Evolutionary conservation across 352 stramenopile genomes (phyloP), one percentile per base, ranked within the genome.

Genomic region (Phytophthora sp.): DNA sequence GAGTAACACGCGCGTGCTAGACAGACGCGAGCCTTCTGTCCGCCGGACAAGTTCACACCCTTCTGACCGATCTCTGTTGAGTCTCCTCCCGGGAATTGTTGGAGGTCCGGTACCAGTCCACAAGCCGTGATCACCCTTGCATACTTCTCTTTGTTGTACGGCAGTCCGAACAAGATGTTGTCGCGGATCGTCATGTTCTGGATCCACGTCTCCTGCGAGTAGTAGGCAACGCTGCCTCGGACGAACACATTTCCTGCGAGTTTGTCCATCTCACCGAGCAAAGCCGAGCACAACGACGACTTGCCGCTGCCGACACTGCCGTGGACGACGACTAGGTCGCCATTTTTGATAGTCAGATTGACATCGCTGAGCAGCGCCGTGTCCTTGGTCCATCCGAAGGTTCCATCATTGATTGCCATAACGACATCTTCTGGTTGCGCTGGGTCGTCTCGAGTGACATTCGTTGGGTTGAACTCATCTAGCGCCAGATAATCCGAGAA

Each of bases 51-150:
- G 53, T 97, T 99, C 20, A 99, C 84, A 5, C 97, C 96, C 53
- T 95, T 96, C 72, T 98, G 92, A 1, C 95, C 96, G 51, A 99
- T 99, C 71, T 98, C 93, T 3, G 94, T 98, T 49, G 59, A 35
- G 55, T 99, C 95, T 4, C 94, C 94, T 12, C 38, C 74, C 4
- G 91, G 79, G 15, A 99, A 79, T 24, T 94, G 63, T 11, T 74
- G 70, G 4, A 98, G 69, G 59, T 99, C 96, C 15, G 89, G 80
- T 0, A 78, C 35, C 23, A 98, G 66, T 5, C 86, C 81, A 63
- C 93, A 98, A 7, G 76, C 78, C 18, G 76, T 51, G 10, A 97
- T 57, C n/a, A 91, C 85, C 5, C 48, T 50, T 8, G 66, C 23
- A 55, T 91, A 93, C 32, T 67, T 72, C 4, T 67, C 55, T 44